Evolutionary conservation across 2,329 filamentous ascomycete species (phyloP).

Genomic region (Orbilia quercus): DNA sequence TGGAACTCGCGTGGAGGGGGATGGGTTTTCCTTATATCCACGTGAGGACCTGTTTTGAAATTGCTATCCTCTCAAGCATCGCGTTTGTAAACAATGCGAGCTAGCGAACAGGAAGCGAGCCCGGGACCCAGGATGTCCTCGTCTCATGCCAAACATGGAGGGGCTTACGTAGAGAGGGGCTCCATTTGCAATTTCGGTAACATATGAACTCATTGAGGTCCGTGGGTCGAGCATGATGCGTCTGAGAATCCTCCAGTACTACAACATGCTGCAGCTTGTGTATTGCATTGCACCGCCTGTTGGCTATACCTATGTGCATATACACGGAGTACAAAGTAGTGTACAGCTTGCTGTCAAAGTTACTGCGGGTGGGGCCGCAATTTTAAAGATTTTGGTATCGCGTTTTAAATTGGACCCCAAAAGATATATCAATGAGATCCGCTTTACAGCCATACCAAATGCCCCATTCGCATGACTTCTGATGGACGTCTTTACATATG

Average conservation of each 20-base stretch:
- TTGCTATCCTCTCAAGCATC: background rate
- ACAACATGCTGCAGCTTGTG: background rate
- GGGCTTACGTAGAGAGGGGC: background rate
- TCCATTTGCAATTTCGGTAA: constrained; percentile 9
- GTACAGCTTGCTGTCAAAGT: no score
- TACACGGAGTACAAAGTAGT: no score
- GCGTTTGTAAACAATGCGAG: constrained; percentile 27
- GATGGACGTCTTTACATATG: no score
- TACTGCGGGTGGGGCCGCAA: no score
- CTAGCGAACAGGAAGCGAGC: constrained; percentile 27
- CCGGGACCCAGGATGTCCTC: constrained; percentile 5
- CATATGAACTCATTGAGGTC: background rate
- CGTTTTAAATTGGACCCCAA: no score
- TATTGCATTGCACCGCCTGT: background rate
- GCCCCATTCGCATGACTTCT: no score
- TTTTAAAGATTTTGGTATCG: no score
- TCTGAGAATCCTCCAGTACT: background rate
- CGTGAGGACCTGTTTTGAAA: constrained; percentile 3
- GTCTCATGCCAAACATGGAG: background rate
- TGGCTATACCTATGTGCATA: no score
- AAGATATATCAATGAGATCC: no score
- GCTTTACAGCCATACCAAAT: no score
- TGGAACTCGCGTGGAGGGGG: constrained; percentile 60
- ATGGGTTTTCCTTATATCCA: constrained; percentile 41
- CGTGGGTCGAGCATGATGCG: background rate